phyloP scores from a whole-genome alignment of 169 alveolate species.

The Plasmodium yoelii region DNA sequence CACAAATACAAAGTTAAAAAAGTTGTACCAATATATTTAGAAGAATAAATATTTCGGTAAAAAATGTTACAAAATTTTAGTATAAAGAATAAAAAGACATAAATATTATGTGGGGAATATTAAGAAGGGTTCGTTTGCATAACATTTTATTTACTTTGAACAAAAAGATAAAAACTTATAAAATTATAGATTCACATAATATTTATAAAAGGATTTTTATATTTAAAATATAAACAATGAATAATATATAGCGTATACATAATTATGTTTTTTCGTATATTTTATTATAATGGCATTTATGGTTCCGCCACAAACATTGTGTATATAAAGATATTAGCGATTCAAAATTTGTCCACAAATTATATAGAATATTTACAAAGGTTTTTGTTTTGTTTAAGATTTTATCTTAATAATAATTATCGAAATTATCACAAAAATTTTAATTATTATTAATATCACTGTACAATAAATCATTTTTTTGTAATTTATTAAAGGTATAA shows the following conservation, averaged over 20 bases:
- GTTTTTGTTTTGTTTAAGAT: neutral
- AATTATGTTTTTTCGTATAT: neutral
- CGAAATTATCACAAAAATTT: constrained; percentile 2
- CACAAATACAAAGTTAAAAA: constrained; percentile 1
- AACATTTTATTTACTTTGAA: constrained; percentile 8
- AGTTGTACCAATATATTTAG: no score
- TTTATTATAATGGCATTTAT: neutral
- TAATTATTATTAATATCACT: constrained; percentile 11
- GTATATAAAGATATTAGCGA: neutral
- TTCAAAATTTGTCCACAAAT: neutral
- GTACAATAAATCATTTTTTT: neutral
- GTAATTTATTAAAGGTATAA: constrained; percentile 37
- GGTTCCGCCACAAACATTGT: neutral
- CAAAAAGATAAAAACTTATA: constrained; percentile 31
- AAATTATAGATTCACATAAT: neutral
- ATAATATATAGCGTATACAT: no score
- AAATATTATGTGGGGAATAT: neutral
- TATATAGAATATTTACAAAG: neutral
- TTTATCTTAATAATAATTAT: constrained; percentile 5
- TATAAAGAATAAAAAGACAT: constrained; percentile 16
- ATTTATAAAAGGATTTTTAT: neutral
- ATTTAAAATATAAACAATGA: constrained; percentile 4
- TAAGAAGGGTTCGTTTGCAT: neutral
- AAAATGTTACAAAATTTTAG: constrained; percentile 15
- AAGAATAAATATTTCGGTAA: constrained; percentile 11